Evolutionary conservation across 202 grass and related monocot genomes (phyloP), one percentile per base, ranked within the genome.

Genomic region (Musa balbisiana): DNA sequence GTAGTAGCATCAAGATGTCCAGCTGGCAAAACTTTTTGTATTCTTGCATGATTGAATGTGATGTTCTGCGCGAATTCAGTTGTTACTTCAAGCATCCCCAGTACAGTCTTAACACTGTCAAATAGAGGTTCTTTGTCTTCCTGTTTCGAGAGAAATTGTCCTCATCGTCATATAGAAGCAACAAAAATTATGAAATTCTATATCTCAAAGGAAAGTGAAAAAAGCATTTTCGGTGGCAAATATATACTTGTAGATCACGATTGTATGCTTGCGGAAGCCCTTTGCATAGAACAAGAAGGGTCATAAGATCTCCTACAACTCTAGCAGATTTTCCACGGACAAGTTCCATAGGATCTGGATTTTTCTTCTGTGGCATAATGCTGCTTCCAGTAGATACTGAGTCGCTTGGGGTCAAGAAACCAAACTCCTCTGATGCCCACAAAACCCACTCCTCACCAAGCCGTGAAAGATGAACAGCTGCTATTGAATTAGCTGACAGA

Each of bases 291-390:
- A 77, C 84, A 22, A 98, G 82, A 51, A 98, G 84, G 68, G 78
- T 98, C 78, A 92, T 82, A 67, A 98, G 90, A 80, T 98, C 85
- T 78, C 94, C 94, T 26, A 98, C 77, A 80, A 98, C 88, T 74
- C 94, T 91, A 75, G 94, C 94, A 72, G 94, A 98, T 73, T 98
- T 98, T 52, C 94, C 94, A 76, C 94, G 91, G 70, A 98, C 94
- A 83, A 98, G 91, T 85, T 98, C 94, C 91, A 98, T 98, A 13
- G 94, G 94, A 79, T 92, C 94, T 53, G 91, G 94, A 87, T 98
- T 98, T 81, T 98, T 98, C 83, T 98, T 98, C 60, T 98, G 94
- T 73, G 94, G 94, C 94, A 98, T 98, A 63, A 98, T 98, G 69
- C 94, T 98, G 79, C 94, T 98, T 87, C 94, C 94, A 16, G 94